Percentiles rank a stretch among this genome's conserved stretches.
phyloP scores from a whole-genome alignment of 257 asterid species.

The Nicotiana sylvestris region DNA sequence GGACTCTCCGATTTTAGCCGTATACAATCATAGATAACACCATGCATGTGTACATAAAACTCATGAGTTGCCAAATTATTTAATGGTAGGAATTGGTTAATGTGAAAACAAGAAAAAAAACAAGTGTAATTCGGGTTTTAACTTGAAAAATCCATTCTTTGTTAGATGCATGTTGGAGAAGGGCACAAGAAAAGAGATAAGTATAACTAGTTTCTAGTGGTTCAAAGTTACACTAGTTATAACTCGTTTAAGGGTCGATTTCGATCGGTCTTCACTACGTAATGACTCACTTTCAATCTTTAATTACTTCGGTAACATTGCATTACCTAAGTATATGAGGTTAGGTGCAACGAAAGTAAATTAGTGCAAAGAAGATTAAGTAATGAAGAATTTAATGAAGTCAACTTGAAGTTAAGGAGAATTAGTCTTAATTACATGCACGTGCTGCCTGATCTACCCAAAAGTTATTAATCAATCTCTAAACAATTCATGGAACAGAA shows the following conservation, averaged over 20 bases:
- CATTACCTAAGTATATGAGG: neutral
- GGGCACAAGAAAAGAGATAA: neutral
- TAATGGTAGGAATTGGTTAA: no score
- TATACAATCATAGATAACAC: no score
- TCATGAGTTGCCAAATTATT: no score
- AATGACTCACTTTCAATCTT: no score
- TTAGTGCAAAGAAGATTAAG: neutral
- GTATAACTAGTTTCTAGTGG: no score
- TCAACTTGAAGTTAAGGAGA: conserved; percentile 30
- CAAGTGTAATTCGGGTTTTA: neutral
- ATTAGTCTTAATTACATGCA: conserved; percentile 11
- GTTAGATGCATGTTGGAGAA: neutral
- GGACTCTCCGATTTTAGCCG: no score
- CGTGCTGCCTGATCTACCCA: conserved; percentile 21
- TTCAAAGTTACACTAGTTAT: no score
- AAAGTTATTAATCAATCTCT: neutral
- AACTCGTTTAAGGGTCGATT: no score
- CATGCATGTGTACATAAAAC: no score
- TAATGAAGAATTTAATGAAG: conserved; percentile 22
- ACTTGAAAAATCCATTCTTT: neutral
- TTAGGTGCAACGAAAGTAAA: neutral
- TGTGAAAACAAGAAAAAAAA: no score
- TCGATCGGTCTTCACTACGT: no score
- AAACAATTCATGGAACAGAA: neutral
- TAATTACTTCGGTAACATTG: neutral